Conservation (phyloP, 1,139 yeast species). For the Geotrichum macrosporum region DNA sequence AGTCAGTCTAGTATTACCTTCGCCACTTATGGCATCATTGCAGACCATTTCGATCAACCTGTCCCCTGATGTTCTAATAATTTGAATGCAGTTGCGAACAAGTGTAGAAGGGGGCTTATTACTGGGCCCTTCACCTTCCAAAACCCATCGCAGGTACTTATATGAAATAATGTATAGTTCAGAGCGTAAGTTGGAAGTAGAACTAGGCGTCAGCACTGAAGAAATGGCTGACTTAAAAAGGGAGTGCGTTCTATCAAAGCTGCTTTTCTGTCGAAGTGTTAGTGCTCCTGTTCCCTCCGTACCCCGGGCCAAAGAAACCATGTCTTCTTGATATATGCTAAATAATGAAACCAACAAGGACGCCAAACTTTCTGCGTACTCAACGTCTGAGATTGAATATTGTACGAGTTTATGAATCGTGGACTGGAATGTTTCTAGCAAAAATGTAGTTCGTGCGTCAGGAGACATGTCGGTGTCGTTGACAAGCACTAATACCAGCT, state of each 20-base stretch:
- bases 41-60: slow-evolving; percentile 61
- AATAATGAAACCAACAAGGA: slow-evolving; percentile 69
- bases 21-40: slow-evolving; percentile 76
- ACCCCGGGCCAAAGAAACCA: slow-evolving; percentile 38
- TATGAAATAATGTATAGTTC: slow-evolving; percentile 73
- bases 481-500: slow-evolving; percentile 66
- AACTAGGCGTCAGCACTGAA: slow-evolving; percentile 65
- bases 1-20: slow-evolving; percentile 72
- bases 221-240: slow-evolving; percentile 68
- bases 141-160: slow-evolving; percentile 46
- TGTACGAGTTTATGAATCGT: slow-evolving; percentile 73
- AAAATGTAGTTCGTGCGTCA: slow-evolving; percentile 52
- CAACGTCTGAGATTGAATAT: slow-evolving; percentile 61
- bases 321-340: slow-evolving; percentile 52
- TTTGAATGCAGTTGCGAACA: slow-evolving; percentile 34
- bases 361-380: slow-evolving; percentile 71
- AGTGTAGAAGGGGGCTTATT: slow-evolving; percentile 4
- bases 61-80: slow-evolving; percentile 57
- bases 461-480: slow-evolving; percentile 50
- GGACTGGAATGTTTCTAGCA: slow-evolving; percentile 70
- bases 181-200: slow-evolving; percentile 65
- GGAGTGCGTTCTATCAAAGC: slow-evolving; percentile 54
- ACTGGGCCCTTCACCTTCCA: background rate
- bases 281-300: slow-evolving; percentile 20
- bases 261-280: slow-evolving; percentile 11